Conservation (phyloP, 176 grass and related monocot genomes). For the Oryza nivara region DNA sequence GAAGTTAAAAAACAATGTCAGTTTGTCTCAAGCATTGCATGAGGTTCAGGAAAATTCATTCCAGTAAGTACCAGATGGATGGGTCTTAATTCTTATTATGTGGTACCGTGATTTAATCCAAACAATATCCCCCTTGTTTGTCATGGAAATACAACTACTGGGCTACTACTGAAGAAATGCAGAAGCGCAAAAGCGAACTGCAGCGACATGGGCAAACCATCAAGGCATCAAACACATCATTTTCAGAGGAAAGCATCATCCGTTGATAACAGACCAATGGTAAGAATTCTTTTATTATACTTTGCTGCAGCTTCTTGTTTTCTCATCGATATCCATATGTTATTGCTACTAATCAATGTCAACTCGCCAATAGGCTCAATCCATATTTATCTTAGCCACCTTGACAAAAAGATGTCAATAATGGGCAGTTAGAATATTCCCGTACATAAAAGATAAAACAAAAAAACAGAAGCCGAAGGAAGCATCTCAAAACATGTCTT, state of each 20-base stretch:
- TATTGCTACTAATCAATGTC: conserved; percentile 23
- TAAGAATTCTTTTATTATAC: conserved; percentile 24
- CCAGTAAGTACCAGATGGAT: background rate
- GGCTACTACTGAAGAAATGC: background rate
- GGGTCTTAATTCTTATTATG: background rate
- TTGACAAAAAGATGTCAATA: conserved; percentile 41
- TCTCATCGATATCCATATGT: conserved; percentile 23
- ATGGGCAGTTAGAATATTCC: conserved; percentile 34
- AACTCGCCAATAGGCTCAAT: conserved; percentile 33
- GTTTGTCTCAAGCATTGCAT: background rate
- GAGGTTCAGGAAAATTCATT: conserved; percentile 1
- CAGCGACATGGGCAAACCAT: conserved; percentile 14
- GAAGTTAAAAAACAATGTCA: conserved; percentile 7
- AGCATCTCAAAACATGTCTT: conserved; percentile 41
- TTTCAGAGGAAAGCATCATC: conserved; percentile 53
- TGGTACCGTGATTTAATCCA: conserved; percentile 26
- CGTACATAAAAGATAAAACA: background rate
- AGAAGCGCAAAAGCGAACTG: background rate
- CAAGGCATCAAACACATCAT: conserved; percentile 37
- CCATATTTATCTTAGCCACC: conserved; percentile 43
- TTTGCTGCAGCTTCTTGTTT: conserved; percentile 27
- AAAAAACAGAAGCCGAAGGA: background rate
- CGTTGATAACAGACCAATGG: conserved; percentile 31
- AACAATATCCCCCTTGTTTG: background rate
- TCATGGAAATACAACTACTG: conserved; percentile 14